Evolutionary conservation across 768 basidiomycete genomes (phyloP).

Genomic region (Trametes elegans): DNA sequence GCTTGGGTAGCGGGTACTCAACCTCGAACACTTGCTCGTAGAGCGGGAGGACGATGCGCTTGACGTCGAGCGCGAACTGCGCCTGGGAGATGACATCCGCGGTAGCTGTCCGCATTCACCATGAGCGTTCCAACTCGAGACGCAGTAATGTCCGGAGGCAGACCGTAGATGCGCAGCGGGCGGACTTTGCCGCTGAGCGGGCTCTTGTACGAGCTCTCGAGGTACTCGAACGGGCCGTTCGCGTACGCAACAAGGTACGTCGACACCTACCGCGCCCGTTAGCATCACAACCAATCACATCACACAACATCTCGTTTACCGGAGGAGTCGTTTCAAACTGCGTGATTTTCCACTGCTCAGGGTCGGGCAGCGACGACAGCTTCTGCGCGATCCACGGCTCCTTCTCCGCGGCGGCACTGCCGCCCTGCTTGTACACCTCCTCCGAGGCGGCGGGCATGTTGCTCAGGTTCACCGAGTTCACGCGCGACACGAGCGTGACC

Average conservation of each 20-base stretch:
- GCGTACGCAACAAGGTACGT: slow-evolving; percentile 89
- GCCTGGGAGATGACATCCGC: slow-evolving; percentile 82
- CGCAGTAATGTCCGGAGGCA: neutral
- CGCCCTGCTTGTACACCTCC: slow-evolving; percentile 40
- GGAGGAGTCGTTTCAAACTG: slow-evolving; percentile 79
- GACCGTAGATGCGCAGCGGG: slow-evolving; percentile 84
- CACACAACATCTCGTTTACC: slow-evolving; percentile 35
- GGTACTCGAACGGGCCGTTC: slow-evolving; percentile 74
- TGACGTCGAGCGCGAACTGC: slow-evolving; percentile 86
- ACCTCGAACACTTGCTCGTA: slow-evolving; percentile 94
- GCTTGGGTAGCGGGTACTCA: slow-evolving; percentile 89
- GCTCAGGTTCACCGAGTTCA: slow-evolving; percentile 72
- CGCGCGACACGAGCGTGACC: slow-evolving; percentile 80
- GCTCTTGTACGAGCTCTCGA: slow-evolving; percentile 76
- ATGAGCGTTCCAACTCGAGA: neutral
- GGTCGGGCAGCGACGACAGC: slow-evolving; percentile 34
- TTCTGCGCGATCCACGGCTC: slow-evolving; percentile 30
- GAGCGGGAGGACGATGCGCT: slow-evolving; percentile 76
- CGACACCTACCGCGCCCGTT: slow-evolving; percentile 50
- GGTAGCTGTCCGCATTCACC: slow-evolving; percentile 51
- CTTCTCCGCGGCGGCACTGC: slow-evolving; percentile 14
- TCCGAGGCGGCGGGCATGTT: slow-evolving; percentile 86
- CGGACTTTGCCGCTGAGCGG: slow-evolving; percentile 78
- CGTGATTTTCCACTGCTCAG: slow-evolving; percentile 72
- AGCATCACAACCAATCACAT: neutral